Conservation (phyloP, 176 grass and related monocot genomes). For the Triticum urartu region DNA sequence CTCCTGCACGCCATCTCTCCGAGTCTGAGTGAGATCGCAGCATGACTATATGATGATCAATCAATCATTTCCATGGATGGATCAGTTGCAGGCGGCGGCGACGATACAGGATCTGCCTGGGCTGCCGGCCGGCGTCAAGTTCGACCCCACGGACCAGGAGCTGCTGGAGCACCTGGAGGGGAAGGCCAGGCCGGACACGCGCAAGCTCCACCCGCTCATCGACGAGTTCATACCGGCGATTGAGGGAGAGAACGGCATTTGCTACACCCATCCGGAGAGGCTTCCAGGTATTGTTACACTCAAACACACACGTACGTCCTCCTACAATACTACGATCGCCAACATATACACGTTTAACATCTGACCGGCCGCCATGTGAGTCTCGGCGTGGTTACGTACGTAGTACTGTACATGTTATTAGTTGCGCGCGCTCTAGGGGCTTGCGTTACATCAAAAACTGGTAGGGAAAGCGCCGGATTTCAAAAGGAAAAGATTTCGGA, state of each 20-base stretch:
- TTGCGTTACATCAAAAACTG: slow-evolving; percentile 25
- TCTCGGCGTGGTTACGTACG: background rate
- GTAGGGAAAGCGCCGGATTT: background rate
- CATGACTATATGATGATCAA: background rate
- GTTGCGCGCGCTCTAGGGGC: background rate
- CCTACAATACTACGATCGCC: background rate
- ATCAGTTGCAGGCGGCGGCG: slow-evolving; percentile 48
- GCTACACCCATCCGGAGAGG: slow-evolving; percentile 97
- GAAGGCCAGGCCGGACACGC: slow-evolving; percentile 74
- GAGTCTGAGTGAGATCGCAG: background rate
- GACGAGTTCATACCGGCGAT: slow-evolving; percentile 99
- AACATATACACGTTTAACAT: slow-evolving; percentile 2
- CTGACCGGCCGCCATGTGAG: background rate
- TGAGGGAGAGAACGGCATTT: slow-evolving; percentile 97
- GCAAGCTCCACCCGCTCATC: slow-evolving; percentile 79
- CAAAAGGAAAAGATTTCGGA: slow-evolving; percentile 24
- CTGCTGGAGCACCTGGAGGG: slow-evolving; percentile 91
- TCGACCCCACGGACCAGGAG: slow-evolving; percentile 96
- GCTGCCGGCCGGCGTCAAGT: slow-evolving; percentile 92
- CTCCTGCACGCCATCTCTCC: background rate
- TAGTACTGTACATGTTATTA: background rate
- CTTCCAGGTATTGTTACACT: slow-evolving; percentile 58
- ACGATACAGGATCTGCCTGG: slow-evolving; percentile 82
- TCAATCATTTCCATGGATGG: background rate
- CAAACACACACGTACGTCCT: background rate